Percentiles rank a stretch among this genome's conserved stretches.
These are phyloP conservation scores for Myochromella boudieri DNA, from an alignment of 768 basidiomycete genomes.

Conservation along the genomic window DNA sequence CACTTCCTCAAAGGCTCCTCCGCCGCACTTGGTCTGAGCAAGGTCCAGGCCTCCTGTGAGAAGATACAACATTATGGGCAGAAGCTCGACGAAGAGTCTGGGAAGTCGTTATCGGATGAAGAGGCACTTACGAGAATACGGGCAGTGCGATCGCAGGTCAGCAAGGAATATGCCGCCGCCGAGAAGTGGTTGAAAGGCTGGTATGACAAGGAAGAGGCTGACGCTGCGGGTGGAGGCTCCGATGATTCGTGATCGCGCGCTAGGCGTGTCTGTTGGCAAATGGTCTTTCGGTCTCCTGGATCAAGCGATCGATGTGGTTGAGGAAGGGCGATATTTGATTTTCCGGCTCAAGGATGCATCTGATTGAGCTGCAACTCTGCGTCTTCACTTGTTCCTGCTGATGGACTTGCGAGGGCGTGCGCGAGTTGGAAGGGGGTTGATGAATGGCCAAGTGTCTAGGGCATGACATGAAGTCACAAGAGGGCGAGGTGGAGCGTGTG, in stretches of 20 bases:
- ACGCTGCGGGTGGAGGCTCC: no score
- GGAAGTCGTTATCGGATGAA: conserved; percentile 36
- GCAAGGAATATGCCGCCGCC: conserved; percentile 68
- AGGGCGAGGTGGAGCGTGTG: not conserved
- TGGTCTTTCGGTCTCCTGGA: no score
- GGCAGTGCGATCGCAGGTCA: conserved; percentile 55
- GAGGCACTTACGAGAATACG: conserved; percentile 62
- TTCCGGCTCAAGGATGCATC: no score
- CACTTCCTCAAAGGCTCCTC: conserved; percentile 99
- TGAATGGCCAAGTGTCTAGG: not conserved
- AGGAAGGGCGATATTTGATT: no score
- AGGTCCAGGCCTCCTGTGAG: conserved; percentile 85
- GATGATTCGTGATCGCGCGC: no score
- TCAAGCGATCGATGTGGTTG: no score
- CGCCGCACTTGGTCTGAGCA: conserved; percentile 82
- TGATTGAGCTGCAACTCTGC: no score
- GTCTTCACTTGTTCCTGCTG: not conserved
- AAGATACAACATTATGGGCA: conserved; percentile 88
- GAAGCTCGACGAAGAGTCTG: conserved; percentile 54
- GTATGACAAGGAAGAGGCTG: conserved; percentile 26
- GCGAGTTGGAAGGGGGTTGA: not conserved
- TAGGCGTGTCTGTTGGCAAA: no score
- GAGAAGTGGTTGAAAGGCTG: conserved; percentile 62
- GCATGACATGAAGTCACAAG: not conserved
- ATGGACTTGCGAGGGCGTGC: not conserved